Evolutionary conservation across 2,329 filamentous ascomycete genomes (phyloP), one percentile per base, ranked within the genome.

Genomic region (Volutella citrinella): DNA sequence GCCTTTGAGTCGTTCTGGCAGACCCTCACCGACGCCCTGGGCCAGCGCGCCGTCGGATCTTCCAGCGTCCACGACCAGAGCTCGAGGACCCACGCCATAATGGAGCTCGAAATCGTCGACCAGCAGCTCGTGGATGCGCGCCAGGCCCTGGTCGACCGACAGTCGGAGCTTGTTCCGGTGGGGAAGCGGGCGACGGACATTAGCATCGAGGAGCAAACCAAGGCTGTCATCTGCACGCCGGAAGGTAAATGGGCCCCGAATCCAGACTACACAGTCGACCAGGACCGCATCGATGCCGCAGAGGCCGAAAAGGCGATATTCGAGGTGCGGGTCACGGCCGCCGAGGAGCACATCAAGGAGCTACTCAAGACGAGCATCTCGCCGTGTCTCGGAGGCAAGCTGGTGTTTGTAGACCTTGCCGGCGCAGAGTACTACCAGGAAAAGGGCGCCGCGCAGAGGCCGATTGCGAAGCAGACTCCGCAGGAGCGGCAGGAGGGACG

Each of bases 401-500:
- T 67, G 29, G 57, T 68, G 9, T 70, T 69, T 50, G 63, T 70
- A 2, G 66, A 71, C 38, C 50, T 70, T 6, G 66, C 66, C 3
- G 66, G 66, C 3, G 55, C 66, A 0, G 66, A 71, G 41, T 69
- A 64, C 30, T 60, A 60, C 36, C 51, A 61, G 20, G 53, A 58
- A 13, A 57, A 52, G 55, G 0, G 11, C 13, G 10, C 3, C 17
- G 16, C 10, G 14, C 3, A 16, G 19, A 17, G 29, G 18, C 10
- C 12, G 13, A 12, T n/a, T n/a, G n/a, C 21, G 7, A 36, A 30
- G 10, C 34, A 36, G 10, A 36, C 34, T 2, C 34, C 34, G n/a
- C 58, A 66, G 29, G 66, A 69, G 38, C 55, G 54, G 10, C 59
- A 61, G 30, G 55, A 68, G 43, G 60, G 64, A 1, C 45, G 61